Conservation (phyloP, 202 grass and related monocot species). For the Schoenoplectus tabernaemontani region DNA sequence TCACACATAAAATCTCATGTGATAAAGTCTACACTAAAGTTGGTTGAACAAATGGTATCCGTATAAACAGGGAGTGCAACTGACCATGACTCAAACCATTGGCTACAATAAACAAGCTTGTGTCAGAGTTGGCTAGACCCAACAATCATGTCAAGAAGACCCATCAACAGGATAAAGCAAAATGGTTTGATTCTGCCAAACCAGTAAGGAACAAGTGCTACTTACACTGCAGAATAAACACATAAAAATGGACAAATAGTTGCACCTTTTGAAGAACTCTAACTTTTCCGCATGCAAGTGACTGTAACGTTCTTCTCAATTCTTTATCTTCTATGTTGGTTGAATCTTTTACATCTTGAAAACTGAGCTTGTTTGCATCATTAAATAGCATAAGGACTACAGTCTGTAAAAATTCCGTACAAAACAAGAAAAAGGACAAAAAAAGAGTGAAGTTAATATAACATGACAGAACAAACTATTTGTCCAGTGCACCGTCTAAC, state of each 20-base stretch:
- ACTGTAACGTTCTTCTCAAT: constrained; percentile 94
- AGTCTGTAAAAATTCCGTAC: constrained; percentile 40
- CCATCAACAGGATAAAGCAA: background rate
- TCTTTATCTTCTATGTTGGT: constrained; percentile 98
- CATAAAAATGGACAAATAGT: constrained; percentile 13
- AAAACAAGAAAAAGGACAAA: background rate
- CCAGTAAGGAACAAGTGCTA: background rate
- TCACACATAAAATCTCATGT: background rate
- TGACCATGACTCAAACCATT: background rate
- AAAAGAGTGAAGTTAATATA: background rate
- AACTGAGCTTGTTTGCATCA: constrained; percentile 86
- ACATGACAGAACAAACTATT: background rate
- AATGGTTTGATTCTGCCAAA: constrained; percentile 2
- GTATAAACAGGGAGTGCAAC: constrained; percentile 1
- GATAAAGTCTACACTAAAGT: background rate
- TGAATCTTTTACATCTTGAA: constrained; percentile 86
- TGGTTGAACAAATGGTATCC: background rate
- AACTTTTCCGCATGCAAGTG: constrained; percentile 97
- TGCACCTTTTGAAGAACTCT: constrained; percentile 95
- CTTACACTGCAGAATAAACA: constrained; percentile 14
- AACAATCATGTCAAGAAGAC: background rate
- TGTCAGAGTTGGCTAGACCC: background rate
- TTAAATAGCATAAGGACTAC: constrained; percentile 98
- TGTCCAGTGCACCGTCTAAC: background rate
- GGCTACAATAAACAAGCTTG: background rate